These are phyloP conservation scores for Mycena vulgaris DNA, from an alignment of 768 basidiomycete species.

Conservation along the genomic window DNA sequence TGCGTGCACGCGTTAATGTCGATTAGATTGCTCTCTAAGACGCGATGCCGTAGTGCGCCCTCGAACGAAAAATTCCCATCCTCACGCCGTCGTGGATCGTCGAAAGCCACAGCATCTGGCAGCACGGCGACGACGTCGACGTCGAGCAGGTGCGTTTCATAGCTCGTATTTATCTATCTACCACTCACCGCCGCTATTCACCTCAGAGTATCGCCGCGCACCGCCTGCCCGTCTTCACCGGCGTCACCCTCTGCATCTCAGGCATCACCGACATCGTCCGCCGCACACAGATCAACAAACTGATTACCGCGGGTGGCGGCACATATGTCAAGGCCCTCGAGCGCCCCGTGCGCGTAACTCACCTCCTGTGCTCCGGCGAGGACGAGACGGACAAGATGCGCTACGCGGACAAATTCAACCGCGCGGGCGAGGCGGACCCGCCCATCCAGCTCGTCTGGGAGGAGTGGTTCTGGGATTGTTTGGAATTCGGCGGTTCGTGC, in stretches of 20 bases:
- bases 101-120: conserved; percentile 81
- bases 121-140: conserved; percentile 87
- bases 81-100: conserved; percentile 84
- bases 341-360: conserved; percentile 85
- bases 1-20: conserved; percentile 47
- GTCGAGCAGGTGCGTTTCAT: conserved; percentile 75
- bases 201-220: no score
- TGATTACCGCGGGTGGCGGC: no score
- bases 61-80: conserved; percentile 86
- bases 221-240: no score
- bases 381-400: conserved; percentile 82
- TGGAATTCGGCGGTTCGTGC: no score
- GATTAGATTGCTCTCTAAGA: no score
- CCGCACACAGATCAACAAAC: no score
- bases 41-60: conserved; percentile 73
- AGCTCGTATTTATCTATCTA: no score
- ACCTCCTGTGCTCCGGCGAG: conserved; percentile 83
- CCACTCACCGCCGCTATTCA: no score
- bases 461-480: no score
- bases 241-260: no score
- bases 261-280: no score
- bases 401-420: conserved; percentile 83
- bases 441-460: no score
- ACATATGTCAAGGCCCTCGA: conserved; percentile 87
- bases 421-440: conserved; percentile 71